Evolutionary conservation across 164 flowering plant species (phyloP).

Genomic region (Santalum album): DNA sequence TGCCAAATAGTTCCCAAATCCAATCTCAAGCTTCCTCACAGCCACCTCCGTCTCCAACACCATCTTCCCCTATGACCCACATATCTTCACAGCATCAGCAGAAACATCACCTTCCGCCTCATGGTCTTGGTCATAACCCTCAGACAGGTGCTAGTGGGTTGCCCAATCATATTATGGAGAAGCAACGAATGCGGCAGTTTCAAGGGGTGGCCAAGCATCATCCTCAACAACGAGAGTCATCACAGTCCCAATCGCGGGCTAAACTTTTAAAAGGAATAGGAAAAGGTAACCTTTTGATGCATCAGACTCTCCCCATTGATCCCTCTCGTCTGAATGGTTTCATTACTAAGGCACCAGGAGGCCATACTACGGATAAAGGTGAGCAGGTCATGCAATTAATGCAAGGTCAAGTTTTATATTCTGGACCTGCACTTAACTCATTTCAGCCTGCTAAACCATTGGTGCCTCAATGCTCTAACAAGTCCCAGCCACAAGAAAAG

Average conservation of each 20-base stretch:
- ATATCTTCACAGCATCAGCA: conserved; percentile 49
- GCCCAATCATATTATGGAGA: conserved; percentile 48
- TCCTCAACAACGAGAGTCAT: too few relatives aligned
- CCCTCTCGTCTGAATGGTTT: conserved; percentile 53
- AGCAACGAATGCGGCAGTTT: conserved; percentile 63
- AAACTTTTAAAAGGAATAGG: conserved; percentile 64
- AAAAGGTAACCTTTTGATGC: conserved; percentile 48
- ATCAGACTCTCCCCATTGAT: conserved; percentile 47
- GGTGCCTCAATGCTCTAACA: conserved; percentile 38
- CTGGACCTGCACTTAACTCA: conserved; percentile 40
- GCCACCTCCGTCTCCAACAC: conserved; percentile 40
- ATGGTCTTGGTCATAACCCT: conserved; percentile 39
- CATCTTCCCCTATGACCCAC: conserved; percentile 57
- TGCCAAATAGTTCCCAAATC: conserved; percentile 47
- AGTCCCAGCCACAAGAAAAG: conserved; percentile 46
- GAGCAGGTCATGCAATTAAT: conserved; percentile 48
- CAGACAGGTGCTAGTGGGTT: conserved; percentile 38
- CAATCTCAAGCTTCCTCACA: conserved; percentile 49
- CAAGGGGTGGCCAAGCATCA: too few relatives aligned
- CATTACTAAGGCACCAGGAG: conserved; percentile 32
- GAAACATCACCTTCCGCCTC: conserved; percentile 49
- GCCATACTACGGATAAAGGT: conserved; percentile 48
- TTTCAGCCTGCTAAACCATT: too few relatives aligned
- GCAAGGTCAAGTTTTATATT: conserved; percentile 41
- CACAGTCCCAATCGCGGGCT: too few relatives aligned